Evolutionary conservation across 345 rosid species (phyloP), one percentile per base, ranked within the genome.

Genomic region (Cardiospermum halicacabum): DNA sequence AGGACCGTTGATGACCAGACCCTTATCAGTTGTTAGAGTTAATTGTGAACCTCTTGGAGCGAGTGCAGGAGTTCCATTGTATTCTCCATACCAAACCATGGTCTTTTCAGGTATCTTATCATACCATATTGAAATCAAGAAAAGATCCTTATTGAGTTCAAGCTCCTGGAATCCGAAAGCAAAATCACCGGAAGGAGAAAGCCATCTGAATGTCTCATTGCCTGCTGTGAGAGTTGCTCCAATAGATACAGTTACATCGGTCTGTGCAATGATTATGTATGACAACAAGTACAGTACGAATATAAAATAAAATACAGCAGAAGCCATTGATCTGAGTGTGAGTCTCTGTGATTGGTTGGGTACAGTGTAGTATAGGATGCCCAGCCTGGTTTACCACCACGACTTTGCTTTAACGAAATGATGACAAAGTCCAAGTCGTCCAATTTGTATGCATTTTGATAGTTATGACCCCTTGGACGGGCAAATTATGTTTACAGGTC

Each of bases 91-190:
- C 80, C 74, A 69, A 55, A 69, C 72, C 0, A 69, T 19, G 21
- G 77, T 75, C 54, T 63, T 62, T 9, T 57, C 72, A 0, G 67
- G 75, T 24, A 67, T 66, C 34, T 71, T 45, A 24, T 37, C 58
- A 8, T 37, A 75, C 79, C 79, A 75, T 19, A 71, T 71, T 18
- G 80, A 58, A 22, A 72, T 70, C 58, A 77, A 50, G 72, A 66
- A 77, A 18, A 7, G 48, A 39, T 66, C 59, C 5, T 51, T 7
- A 21, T 30, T 28, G 21, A 39, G 26, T 1, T 60, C 43, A 11
- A 37, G 36, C 42, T 34, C 69, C 31, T 13, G 60, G 42, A 77
- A 73, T 37, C 80, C 77, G 24, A 72, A 72, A 3, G 80, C 77
- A 11, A 77, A 77, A 19, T 77, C 57, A 5, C 66, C 60, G 0